Percentiles rank a stretch among this genome's conserved stretches.
Evolutionary conservation across 345 rosid genomes (phyloP).

Genomic region (Pseudoturritis turrita): DNA sequence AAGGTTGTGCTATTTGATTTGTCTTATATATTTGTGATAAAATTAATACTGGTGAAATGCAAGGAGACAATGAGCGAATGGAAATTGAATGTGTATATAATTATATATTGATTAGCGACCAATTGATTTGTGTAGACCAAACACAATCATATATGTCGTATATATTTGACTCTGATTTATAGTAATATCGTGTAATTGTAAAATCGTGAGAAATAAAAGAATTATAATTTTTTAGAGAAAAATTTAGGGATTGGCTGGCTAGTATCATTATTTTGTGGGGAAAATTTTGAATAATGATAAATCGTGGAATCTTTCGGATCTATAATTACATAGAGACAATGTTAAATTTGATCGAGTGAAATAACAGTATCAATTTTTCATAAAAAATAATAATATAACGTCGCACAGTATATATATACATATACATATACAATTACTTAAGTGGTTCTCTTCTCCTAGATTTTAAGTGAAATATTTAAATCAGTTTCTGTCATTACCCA

Average conservation of each 20-base stretch:
- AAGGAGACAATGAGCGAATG: neutral
- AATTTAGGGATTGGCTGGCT: no score
- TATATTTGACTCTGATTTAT: neutral
- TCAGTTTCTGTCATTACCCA: slow-evolving; percentile 18
- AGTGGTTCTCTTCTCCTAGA: neutral
- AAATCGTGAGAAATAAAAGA: neutral
- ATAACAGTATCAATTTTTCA: neutral
- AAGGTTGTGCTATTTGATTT: no score
- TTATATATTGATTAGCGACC: neutral
- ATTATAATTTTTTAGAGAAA: no score
- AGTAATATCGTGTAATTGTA: neutral
- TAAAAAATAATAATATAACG: neutral
- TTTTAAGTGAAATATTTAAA: slow-evolving; percentile 3
- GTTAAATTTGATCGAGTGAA: neutral
- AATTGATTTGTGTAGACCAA: neutral
- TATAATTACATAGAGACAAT: neutral
- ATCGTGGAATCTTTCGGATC: no score
- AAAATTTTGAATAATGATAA: no score
- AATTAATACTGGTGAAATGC: neutral
- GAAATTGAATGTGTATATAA: no score
- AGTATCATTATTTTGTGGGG: no score
- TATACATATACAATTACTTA: neutral
- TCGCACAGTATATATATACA: neutral
- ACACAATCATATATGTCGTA: neutral
- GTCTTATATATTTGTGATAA: no score